Conservation (phyloP, 768 basidiomycete genomes). For the Boletus edulis region DNA sequence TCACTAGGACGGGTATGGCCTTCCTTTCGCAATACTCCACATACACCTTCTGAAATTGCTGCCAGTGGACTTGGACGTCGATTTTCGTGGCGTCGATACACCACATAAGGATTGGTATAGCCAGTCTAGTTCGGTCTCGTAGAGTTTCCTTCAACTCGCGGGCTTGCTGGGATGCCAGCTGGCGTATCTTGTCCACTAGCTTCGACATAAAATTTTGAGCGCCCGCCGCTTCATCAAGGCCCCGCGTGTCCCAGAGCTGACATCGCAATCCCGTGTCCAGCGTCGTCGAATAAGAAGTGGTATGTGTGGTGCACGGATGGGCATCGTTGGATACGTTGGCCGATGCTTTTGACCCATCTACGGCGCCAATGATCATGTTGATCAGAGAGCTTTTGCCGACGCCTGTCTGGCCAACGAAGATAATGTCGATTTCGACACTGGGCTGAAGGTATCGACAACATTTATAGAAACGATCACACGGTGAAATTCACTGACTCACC, state of each 20-base stretch:
- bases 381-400: constrained; percentile 25
- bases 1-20: constrained; percentile 19
- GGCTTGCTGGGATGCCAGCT: constrained; percentile 8
- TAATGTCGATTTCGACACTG: constrained; percentile 10
- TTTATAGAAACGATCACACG: not conserved
- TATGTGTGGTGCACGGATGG: constrained; percentile 16
- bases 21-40: constrained; percentile 21
- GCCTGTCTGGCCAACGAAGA: constrained; percentile 26
- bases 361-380: constrained; percentile 21
- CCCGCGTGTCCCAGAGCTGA: constrained; percentile 27
- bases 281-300: constrained; percentile 2
- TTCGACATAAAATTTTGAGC: constrained; percentile 3
- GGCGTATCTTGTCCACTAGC: constrained; percentile 11
- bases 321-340: constrained; percentile 21
- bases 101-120: constrained; percentile 22
- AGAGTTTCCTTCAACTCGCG: constrained; percentile 19
- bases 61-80: constrained; percentile 12
- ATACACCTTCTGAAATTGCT: constrained; percentile 22
- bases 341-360: not conserved
- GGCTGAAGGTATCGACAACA: constrained; percentile 4
- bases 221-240: constrained; percentile 22
- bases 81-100: constrained; percentile 25
- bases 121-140: not conserved
- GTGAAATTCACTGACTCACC: constrained; percentile 9
- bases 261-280: constrained; percentile 7